phyloP scores from a whole-genome alignment of 2,329 filamentous ascomycete genomes.

The Stagonosporopsis rhizophila region DNA sequence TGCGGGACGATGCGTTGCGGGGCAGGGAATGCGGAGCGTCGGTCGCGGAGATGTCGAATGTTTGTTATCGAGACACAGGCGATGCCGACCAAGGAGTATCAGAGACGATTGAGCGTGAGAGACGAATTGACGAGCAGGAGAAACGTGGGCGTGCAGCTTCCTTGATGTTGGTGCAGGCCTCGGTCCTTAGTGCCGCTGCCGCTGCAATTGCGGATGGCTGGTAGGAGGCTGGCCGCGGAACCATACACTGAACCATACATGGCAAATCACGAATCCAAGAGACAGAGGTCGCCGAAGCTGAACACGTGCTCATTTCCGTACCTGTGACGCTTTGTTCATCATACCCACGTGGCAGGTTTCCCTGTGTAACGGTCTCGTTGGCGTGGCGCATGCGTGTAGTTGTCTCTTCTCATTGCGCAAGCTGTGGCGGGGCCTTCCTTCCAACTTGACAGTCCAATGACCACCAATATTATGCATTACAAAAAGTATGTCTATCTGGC shows the following conservation, averaged over 20 bases:
- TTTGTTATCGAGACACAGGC: not conserved
- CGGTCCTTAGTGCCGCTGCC: constrained; percentile 15
- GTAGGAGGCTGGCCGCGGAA: constrained; percentile 18
- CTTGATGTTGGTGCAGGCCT: constrained; percentile 8
- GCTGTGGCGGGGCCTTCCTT: too few relatives aligned
- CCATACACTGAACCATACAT: not conserved
- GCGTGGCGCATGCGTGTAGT: not conserved
- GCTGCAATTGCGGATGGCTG: constrained; percentile 19
- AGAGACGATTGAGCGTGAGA: not conserved
- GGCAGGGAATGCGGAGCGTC: constrained; percentile 14
- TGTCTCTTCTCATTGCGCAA: too few relatives aligned
- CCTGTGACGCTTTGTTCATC: not conserved
- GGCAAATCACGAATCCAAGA: constrained; percentile 1
- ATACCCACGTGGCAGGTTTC: not conserved
- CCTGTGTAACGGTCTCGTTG: not conserved
- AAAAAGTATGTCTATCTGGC: constrained; percentile 8
- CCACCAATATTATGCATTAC: constrained; percentile 17
- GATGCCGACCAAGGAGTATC: not conserved
- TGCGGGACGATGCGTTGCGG: constrained; percentile 17
- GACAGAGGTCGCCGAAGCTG: constrained; percentile 3
- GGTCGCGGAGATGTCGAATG: constrained; percentile 5
- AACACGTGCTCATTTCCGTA: not conserved
- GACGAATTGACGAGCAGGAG: not conserved
- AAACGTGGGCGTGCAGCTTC: constrained; percentile 6
- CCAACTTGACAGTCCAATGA: not conserved